Evolutionary conservation across 2,329 filamentous ascomycete genomes (phyloP).

Genomic region (Xylaria sp.): DNA sequence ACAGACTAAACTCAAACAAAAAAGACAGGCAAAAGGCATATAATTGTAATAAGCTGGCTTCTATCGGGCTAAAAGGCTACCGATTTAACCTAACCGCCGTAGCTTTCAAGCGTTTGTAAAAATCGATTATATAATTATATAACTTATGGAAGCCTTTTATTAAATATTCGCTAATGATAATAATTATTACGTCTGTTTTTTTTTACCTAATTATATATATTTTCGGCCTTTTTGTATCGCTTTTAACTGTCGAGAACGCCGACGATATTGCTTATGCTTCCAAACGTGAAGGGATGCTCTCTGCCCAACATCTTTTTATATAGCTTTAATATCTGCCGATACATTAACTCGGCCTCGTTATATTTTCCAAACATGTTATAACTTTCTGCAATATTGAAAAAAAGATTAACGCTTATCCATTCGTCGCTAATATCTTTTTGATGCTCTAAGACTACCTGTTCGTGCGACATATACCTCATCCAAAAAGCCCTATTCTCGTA

Average conservation of each 20-base stretch:
- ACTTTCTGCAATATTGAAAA: background rate
- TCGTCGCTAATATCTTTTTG: background rate
- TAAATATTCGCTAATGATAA: no score
- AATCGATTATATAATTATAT: no score
- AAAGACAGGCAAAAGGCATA: no score
- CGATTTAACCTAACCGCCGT: no score
- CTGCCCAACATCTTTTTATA: background rate
- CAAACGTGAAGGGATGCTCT: background rate
- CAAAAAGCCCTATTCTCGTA: background rate
- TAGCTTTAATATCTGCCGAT: constrained; percentile 5
- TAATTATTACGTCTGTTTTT: no score
- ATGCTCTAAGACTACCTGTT: constrained; percentile 1
- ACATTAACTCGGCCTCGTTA: constrained; percentile 1
- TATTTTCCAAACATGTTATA: background rate
- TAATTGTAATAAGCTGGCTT: no score
- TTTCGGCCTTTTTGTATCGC: constrained; percentile 1
- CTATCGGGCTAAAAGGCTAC: no score
- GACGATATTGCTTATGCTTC: background rate
- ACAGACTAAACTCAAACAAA: no score
- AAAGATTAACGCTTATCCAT: no score
- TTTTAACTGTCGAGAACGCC: background rate
- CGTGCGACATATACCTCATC: constrained; percentile 11
- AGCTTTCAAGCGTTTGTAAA: no score
- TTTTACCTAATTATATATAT: no score
- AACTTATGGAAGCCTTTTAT: no score